A percentile compares a stretch with the other conserved stretches of the same genome.
phyloP scores from a whole-genome alignment of 257 asterid genomes.

The Eucommia ulmoides region DNA sequence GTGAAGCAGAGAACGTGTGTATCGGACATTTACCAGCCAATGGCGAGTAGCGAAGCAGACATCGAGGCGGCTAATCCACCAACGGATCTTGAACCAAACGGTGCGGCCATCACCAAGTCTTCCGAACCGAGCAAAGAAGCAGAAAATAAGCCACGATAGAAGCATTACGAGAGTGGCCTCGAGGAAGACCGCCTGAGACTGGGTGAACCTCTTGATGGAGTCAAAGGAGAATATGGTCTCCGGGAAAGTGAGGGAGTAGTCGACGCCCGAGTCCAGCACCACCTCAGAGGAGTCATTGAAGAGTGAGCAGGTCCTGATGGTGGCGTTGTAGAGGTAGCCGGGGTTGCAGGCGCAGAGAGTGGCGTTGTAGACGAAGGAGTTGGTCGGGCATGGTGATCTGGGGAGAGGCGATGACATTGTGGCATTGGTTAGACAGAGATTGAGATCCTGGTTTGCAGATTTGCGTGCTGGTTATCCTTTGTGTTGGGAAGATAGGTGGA shows the following conservation, averaged over 20 bases:
- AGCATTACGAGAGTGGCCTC: slow-evolving; percentile 70
- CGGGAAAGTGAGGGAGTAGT: slow-evolving; percentile 45
- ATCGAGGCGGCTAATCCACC: slow-evolving; percentile 95
- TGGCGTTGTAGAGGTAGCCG: slow-evolving; percentile 35
- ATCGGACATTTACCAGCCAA: slow-evolving; percentile 54
- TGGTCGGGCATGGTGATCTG: slow-evolving; percentile 64
- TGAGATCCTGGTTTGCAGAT: no score
- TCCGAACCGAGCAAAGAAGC: slow-evolving; percentile 48
- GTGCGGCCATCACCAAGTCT: slow-evolving; percentile 65
- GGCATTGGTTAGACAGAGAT: no score
- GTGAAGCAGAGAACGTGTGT: no score
- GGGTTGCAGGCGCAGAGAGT: slow-evolving; percentile 69
- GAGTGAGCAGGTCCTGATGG: slow-evolving; percentile 32
- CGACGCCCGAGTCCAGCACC: slow-evolving; percentile 49
- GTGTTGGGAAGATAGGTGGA: no score
- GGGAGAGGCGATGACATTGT: no score
- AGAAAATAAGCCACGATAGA: slow-evolving; percentile 57
- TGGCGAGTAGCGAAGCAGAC: slow-evolving; percentile 72
- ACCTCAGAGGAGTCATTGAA: slow-evolving; percentile 27
- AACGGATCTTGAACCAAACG: slow-evolving; percentile 65
- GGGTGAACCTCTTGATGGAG: slow-evolving; percentile 65
- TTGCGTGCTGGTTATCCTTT: no score
- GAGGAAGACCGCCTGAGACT: slow-evolving; percentile 83
- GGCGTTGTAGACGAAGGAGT: slow-evolving; percentile 52
- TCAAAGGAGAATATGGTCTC: slow-evolving; percentile 57